These are phyloP conservation scores for Massarina eburnea DNA, from an alignment of 2,329 filamentous ascomycete genomes.

Conservation along the genomic window DNA sequence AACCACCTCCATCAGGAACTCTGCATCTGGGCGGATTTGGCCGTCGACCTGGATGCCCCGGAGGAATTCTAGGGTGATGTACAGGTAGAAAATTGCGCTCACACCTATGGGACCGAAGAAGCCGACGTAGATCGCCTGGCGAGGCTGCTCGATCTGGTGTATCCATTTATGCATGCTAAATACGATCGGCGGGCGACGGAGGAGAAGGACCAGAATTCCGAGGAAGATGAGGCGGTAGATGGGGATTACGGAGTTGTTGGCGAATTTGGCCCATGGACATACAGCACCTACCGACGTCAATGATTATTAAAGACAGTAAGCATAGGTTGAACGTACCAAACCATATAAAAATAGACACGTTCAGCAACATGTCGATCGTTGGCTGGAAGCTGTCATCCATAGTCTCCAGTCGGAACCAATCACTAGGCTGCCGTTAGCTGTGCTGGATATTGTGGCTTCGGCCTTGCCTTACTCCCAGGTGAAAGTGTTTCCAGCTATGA, in stretches of 20 bases:
- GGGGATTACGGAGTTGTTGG: slow-evolving; percentile 68
- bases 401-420: slow-evolving; percentile 90
- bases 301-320: neutral
- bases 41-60: slow-evolving; percentile 59
- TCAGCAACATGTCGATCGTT: slow-evolving; percentile 92
- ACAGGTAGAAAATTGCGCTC: slow-evolving; percentile 87
- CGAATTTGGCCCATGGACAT: slow-evolving; percentile 76
- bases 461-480: slow-evolving; percentile 69
- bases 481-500: slow-evolving; percentile 87
- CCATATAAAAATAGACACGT: slow-evolving; percentile 87
- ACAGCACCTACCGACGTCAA: slow-evolving; percentile 54
- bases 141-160: slow-evolving; percentile 72
- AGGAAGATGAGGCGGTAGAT: slow-evolving; percentile 72
- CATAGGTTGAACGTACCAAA: slow-evolving; percentile 56
- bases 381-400: slow-evolving; percentile 90
- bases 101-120: slow-evolving; percentile 95
- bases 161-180: slow-evolving; percentile 73
- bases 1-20: slow-evolving; percentile 65
- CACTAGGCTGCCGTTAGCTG: slow-evolving; percentile 45
- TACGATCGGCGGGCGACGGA: slow-evolving; percentile 77
- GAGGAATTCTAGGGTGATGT: slow-evolving; percentile 77
- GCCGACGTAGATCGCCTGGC: slow-evolving; percentile 81
- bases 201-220: slow-evolving; percentile 72
- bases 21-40: slow-evolving; percentile 65
- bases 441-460: neutral